Percentiles rank a stretch among this genome's conserved stretches.
phyloP scores from a whole-genome alignment of 441 rosid genomes.

The Iberis amara region DNA sequence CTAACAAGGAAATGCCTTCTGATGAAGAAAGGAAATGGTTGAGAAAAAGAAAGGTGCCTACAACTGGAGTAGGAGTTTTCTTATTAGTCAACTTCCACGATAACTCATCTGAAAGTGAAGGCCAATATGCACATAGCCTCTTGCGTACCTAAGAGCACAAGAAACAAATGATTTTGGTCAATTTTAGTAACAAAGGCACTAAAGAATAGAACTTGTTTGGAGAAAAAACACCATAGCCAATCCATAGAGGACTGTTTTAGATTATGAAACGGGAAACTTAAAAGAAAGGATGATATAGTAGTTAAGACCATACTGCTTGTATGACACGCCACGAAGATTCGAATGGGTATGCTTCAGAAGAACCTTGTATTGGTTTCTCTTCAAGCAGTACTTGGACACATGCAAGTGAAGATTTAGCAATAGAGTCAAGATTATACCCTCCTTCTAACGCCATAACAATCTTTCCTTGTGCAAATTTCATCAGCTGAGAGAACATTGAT shows the following conservation, averaged over 20 bases:
- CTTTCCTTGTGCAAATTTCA: conserved; percentile 79
- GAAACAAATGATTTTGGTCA: conserved; percentile 11
- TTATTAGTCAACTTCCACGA: conserved; percentile 54
- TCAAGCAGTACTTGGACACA: conserved; percentile 81
- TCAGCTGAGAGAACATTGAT: conserved; percentile 43
- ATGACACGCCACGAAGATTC: conserved; percentile 88
- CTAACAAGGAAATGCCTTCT: conserved; percentile 8
- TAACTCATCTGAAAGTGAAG: conserved; percentile 60
- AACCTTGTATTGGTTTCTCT: conserved; percentile 42
- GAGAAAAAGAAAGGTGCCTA: conserved; percentile 23
- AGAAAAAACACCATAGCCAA: background rate
- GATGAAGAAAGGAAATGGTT: background rate
- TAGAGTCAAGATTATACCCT: conserved; percentile 83
- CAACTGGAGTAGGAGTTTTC: conserved; percentile 47
- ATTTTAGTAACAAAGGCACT: background rate
- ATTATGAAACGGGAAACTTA: conserved; percentile 5
- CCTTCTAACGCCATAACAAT: conserved; percentile 89
- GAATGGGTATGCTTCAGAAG: conserved; percentile 65
- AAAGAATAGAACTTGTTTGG: background rate
- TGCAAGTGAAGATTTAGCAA: conserved; percentile 79
- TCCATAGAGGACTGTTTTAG: conserved; percentile 3
- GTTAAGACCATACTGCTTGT: conserved; percentile 48
- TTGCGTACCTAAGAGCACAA: conserved; percentile 58
- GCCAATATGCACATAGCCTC: conserved; percentile 63
- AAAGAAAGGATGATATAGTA: conserved; percentile 14